These are phyloP conservation scores for Annulohypoxylon truncatum DNA, from an alignment of 2,329 filamentous ascomycete species.

Conservation along the genomic window DNA sequence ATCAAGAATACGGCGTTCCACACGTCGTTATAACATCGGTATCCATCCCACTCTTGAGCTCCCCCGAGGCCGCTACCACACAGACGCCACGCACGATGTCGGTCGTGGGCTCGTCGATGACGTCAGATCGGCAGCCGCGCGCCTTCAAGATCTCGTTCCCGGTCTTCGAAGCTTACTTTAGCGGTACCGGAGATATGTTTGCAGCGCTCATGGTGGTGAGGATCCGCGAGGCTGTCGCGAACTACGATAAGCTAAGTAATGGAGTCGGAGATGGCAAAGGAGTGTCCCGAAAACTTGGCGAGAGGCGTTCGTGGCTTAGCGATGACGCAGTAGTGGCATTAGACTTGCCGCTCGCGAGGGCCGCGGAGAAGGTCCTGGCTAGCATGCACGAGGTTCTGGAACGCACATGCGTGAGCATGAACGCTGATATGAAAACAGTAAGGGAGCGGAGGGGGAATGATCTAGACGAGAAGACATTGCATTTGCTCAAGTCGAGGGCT, in stretches of 20 bases:
- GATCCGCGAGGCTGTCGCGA: conserved; percentile 81
- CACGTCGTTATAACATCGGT: conserved; percentile 96
- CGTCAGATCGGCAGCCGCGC: conserved; percentile 73
- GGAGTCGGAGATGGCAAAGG: not conserved
- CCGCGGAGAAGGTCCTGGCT: conserved; percentile 86
- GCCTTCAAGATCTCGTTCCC: conserved; percentile 90
- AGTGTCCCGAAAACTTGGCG: conserved; percentile 55
- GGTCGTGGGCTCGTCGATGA: conserved; percentile 77
- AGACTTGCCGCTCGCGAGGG: conserved; percentile 84
- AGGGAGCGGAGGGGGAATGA: conserved; percentile 56
- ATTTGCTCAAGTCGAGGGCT: conserved; percentile 82
- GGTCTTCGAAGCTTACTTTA: conserved; percentile 91
- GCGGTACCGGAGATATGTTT: conserved; percentile 98
- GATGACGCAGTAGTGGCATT: conserved; percentile 75
- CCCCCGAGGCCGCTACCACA: conserved; percentile 25
- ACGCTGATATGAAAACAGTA: conserved; percentile 59
- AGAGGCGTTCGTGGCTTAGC: conserved; percentile 77
- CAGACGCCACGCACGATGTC: conserved; percentile 60
- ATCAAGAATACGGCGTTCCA: conserved; percentile 79
- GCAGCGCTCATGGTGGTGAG: conserved; percentile 89
- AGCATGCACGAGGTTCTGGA: conserved; percentile 90
- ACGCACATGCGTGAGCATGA: conserved; percentile 74
- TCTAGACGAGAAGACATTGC: conserved; percentile 66
- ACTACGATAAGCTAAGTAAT: conserved; percentile 31
- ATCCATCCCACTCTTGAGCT: conserved; percentile 68